A percentile compares a stretch with the other conserved stretches of the same genome.
Conservation (phyloP, 768 basidiomycete species). For the Termitomyces sp. region DNA sequence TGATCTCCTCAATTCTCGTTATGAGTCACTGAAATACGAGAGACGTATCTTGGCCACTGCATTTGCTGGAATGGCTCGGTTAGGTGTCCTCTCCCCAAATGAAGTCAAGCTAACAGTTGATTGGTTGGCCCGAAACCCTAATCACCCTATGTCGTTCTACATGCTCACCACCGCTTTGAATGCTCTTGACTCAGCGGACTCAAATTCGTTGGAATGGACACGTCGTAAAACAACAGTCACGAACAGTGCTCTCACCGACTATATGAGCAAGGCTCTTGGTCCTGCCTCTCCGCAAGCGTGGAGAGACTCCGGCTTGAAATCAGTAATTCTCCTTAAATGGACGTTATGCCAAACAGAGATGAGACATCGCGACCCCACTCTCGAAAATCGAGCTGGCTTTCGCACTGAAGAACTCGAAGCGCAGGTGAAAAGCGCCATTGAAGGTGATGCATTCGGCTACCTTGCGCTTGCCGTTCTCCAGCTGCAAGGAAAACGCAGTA, state of each 20-base stretch:
- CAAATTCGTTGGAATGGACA: conserved; percentile 38
- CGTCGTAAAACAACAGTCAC: conserved; percentile 45
- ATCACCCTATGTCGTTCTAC: conserved; percentile 67
- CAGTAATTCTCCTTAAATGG: conserved; percentile 80
- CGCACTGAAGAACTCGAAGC: conserved; percentile 77
- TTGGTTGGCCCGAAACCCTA: conserved; percentile 65
- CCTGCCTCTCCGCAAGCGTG: conserved; percentile 43
- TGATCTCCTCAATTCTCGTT: conserved; percentile 64
- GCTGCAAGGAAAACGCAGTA: conserved; percentile 42
- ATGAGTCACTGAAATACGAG: conserved; percentile 73
- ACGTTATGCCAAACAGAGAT: conserved; percentile 79
- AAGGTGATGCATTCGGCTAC: conserved; percentile 77
- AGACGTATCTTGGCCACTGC: conserved; percentile 63
- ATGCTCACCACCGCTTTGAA: conserved; percentile 61
- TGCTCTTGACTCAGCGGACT: conserved; percentile 65
- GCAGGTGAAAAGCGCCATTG: conserved; percentile 79
- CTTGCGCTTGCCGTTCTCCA: conserved; percentile 58
- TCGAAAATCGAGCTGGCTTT: conserved; percentile 65
- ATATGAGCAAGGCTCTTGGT: conserved; percentile 58
- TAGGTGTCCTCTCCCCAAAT: conserved; percentile 53
- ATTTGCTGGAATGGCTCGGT: conserved; percentile 57
- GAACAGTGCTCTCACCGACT: conserved; percentile 43
- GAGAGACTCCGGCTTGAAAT: conserved; percentile 69
- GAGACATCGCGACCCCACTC: conserved; percentile 59
- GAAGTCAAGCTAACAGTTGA: conserved; percentile 67